A percentile compares a stretch with the other conserved stretches of the same genome.
phyloP scores from a whole-genome alignment of 257 asterid species.

The Lycium ferocissimum region DNA sequence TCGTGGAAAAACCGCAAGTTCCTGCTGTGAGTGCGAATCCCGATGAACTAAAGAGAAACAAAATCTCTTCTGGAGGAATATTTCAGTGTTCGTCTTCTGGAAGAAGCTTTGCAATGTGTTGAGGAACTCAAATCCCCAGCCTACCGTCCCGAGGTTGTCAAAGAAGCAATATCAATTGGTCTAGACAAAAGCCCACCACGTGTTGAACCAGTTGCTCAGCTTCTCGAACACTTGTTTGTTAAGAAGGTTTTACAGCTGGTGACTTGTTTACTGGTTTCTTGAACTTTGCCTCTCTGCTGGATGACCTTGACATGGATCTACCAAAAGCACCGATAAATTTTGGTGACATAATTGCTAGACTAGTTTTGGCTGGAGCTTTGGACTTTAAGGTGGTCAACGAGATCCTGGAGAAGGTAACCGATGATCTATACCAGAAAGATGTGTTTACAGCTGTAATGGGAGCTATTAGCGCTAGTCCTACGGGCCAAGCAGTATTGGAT shows the following conservation, averaged over 20 bases:
- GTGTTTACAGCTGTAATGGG: constrained; percentile 50
- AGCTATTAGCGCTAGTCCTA: constrained; percentile 48
- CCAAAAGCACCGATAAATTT: constrained; percentile 89
- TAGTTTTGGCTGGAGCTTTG: constrained; percentile 62
- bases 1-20: constrained; percentile 48
- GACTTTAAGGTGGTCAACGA: constrained; percentile 69
- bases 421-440: constrained; percentile 65
- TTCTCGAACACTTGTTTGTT: constrained; percentile 59
- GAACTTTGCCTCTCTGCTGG: constrained; percentile 59
- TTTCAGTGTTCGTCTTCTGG: constrained; percentile 64
- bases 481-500: constrained; percentile 62
- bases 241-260: constrained; percentile 53
- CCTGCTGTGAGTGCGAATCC: constrained; percentile 44
- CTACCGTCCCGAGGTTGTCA: constrained; percentile 75
- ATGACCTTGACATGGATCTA: constrained; percentile 86
- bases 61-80: constrained; percentile 76
- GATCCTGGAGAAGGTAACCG: constrained; percentile 62
- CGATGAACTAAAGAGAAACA: constrained; percentile 68
- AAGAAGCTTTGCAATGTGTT: constrained; percentile 84
- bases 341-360: constrained; percentile 73
- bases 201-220: constrained; percentile 64
- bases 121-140: constrained; percentile 82
- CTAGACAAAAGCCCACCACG: constrained; percentile 80
- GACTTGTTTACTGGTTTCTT: constrained; percentile 62
- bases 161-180: constrained; percentile 71